Percentiles rank a stretch among this genome's conserved stretches.
These are phyloP conservation scores for Microcyclospora pomicola DNA, from an alignment of 2,329 filamentous ascomycete species.

Conservation along the genomic window DNA sequence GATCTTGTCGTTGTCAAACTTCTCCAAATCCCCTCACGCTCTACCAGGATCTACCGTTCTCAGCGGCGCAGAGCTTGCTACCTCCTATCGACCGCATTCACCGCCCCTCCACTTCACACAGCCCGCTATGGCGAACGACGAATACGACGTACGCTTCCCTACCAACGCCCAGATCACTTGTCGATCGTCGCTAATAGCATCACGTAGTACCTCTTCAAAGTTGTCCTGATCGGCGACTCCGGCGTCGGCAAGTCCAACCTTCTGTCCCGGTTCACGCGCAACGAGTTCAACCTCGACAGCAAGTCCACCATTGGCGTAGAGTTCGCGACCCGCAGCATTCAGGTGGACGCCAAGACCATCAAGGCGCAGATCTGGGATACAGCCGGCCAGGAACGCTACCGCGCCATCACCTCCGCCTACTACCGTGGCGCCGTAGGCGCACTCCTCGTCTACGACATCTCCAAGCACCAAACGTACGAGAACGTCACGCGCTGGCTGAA, in stretches of 20 bases:
- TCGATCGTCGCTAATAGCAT: background rate
- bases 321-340: constrained; percentile 95
- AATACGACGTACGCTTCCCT: constrained; percentile 76
- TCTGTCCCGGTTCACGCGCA: constrained; percentile 95
- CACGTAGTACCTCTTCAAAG: constrained; percentile 94
- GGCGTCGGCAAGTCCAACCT: constrained; percentile 99
- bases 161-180: constrained; percentile 1
- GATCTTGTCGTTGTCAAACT: too few species aligned
- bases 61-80: too few species aligned
- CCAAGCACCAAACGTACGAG: constrained; percentile 98
- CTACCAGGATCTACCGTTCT: too few species aligned
- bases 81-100: too few species aligned
- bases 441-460: constrained; percentile 97
- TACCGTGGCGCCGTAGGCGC: constrained; percentile 96
- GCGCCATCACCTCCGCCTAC: constrained; percentile 96
- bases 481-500: constrained; percentile 99
- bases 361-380: constrained; percentile 99
- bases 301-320: constrained; percentile 99
- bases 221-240: constrained; percentile 97
- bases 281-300: constrained; percentile 99
- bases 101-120: background rate
- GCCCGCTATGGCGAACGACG: constrained; percentile 90
- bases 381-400: constrained; percentile 95
- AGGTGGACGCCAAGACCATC: constrained; percentile 99
- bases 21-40: background rate